phyloP scores from a whole-genome alignment of 768 basidiomycete genomes.

The Vararia minispora region DNA sequence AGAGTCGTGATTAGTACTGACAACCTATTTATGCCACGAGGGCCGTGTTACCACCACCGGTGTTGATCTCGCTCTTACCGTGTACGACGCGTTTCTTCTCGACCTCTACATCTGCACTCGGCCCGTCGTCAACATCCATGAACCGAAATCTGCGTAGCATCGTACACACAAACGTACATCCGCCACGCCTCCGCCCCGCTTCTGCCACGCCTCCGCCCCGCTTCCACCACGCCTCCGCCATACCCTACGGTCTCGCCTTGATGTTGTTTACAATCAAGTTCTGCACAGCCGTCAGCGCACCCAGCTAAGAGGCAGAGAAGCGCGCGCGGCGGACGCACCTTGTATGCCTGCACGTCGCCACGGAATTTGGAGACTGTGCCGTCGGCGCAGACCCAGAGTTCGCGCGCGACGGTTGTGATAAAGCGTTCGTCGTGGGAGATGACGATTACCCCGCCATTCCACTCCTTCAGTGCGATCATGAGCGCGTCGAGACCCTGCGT shows the following conservation, averaged over 20 bases:
- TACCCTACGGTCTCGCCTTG: conserved; percentile 39
- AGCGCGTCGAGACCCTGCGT: conserved; percentile 88
- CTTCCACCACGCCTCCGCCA: no score
- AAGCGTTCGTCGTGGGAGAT: conserved; percentile 96
- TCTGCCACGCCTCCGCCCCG: no score
- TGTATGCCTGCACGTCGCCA: conserved; percentile 88
- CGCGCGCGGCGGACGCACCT: conserved; percentile 52
- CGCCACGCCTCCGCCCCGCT: no score
- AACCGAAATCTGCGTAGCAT: no score
- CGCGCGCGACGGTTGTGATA: conserved; percentile 80
- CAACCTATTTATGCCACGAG: no score
- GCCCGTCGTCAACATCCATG: no score
- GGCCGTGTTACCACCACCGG: no score
- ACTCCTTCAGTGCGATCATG: conserved; percentile 67
- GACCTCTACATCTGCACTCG: no score
- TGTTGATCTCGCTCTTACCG: no score
- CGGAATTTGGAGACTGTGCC: conserved; percentile 72
- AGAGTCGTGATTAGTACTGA: no score
- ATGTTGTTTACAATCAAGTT: conserved; percentile 67
- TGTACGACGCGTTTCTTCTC: no score
- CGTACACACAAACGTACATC: no score
- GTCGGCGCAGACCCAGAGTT: conserved; percentile 93
- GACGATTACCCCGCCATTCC: conserved; percentile 88
- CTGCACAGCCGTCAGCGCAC: conserved; percentile 24
- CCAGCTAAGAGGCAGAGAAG: neutral